Evolutionary conservation across 139 green algal species (phyloP), one percentile per base, ranked within the genome.

Genomic region (Chlamydomonas sp.): DNA sequence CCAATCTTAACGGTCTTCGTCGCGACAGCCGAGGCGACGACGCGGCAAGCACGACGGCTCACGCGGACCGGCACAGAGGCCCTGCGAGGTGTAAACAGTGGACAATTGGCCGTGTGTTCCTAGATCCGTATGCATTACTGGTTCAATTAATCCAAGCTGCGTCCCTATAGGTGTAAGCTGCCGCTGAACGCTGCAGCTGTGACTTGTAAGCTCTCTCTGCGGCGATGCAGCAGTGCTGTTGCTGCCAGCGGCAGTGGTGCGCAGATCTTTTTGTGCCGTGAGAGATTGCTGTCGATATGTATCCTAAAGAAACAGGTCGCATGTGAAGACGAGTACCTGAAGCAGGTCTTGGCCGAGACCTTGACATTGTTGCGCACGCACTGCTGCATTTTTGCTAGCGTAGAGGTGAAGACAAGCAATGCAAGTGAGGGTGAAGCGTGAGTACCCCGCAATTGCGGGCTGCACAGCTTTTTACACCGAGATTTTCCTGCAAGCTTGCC

Each of bases 1-100:
- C 96, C 93, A 80, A 97, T 96, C 84, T 96, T 96, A 16, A 97
- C 86, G 0, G 94, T 96, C 91, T 96, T 94, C 71, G 91, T 94
- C 5, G 85, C 87, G 17, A 93, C 91, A 2, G 93, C 90, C 8
- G 88, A 87, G 4, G 90, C 89, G 1, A 92, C 88, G 20, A 79
- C 58, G 10, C 80, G 73, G 63, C 79, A 74, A 0, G 64, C 66
- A 59, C 84, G 80, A 20, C 86, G 69, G 57, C 75, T 69, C 2
- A 83, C 57, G 66, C 79, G 71, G 7, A 63, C 57, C 58, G 84
- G 84, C 5, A 64, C 84, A 12, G 64, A 75, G 64, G 75, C 84
- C 84, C 84, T 88, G 84, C 84, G 82, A 14, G 12, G 66, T 49
- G 31, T 63, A n/a, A 49, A 6, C 9, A 69, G 69, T 1, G n/a